These are phyloP conservation scores for Phyllosticta paracitricarpa DNA, from an alignment of 2,329 filamentous ascomycete species.

Conservation along the genomic window DNA sequence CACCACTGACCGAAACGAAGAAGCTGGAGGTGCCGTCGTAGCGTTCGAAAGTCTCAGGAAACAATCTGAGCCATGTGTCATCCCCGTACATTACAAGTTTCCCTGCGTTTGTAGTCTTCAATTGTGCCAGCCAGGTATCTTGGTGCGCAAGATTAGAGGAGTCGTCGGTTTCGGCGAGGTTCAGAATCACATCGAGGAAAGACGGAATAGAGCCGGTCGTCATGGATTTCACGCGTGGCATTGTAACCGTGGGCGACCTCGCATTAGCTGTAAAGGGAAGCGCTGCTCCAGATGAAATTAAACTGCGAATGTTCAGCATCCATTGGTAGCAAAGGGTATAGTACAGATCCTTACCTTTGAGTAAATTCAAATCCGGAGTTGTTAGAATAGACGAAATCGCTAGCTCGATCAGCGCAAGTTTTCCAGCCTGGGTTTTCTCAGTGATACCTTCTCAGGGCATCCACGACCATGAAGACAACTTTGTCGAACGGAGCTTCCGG, in stretches of 20 bases:
- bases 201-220: constrained; percentile 97
- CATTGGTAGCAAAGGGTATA: neutral
- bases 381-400: constrained; percentile 84
- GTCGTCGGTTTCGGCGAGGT: constrained; percentile 89
- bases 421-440: neutral
- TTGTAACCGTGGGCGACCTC: constrained; percentile 93
- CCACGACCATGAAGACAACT: constrained; percentile 94
- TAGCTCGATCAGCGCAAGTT: constrained; percentile 26
- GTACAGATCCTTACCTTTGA: constrained; percentile 54
- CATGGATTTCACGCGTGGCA: constrained; percentile 94
- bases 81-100: constrained; percentile 93
- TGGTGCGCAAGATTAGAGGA: constrained; percentile 78
- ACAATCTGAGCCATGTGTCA: constrained; percentile 96
- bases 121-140: constrained; percentile 93
- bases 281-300: constrained; percentile 74
- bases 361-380: constrained; percentile 78
- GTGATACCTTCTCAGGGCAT: constrained; percentile 74
- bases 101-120: constrained; percentile 55
- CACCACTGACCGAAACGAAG: constrained; percentile 75
- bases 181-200: constrained; percentile 92
- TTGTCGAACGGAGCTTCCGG: constrained; percentile 72
- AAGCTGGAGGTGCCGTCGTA: constrained; percentile 93
- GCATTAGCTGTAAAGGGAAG: constrained; percentile 93
- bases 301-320: constrained; percentile 39
- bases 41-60: constrained; percentile 77